Conservation (phyloP, 2,329 filamentous ascomycete genomes). For the Apiospora arundinis region DNA sequence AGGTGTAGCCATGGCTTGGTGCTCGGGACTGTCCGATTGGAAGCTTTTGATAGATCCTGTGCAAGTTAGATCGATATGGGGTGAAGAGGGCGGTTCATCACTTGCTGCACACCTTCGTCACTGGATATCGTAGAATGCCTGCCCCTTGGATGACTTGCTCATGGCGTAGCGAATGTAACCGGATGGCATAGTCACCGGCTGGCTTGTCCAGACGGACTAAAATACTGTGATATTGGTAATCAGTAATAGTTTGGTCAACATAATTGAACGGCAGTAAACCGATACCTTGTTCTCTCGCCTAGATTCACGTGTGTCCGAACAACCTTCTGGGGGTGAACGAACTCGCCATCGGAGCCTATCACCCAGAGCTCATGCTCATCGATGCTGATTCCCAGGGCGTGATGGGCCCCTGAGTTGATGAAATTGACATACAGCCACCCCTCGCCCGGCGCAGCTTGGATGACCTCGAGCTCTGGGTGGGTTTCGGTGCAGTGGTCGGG, state of each 20-base stretch:
- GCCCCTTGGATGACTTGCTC: constrained; percentile 30
- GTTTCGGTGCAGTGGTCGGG: constrained; percentile 25
- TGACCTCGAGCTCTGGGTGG: constrained; percentile 26
- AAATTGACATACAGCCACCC: constrained; percentile 31
- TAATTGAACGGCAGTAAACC: background rate
- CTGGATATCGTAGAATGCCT: constrained; percentile 27
- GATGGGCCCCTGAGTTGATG: constrained; percentile 29
- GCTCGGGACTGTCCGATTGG: constrained; percentile 16
- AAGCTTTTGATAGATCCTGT: background rate
- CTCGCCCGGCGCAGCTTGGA: constrained; percentile 24
- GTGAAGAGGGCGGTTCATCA: background rate
- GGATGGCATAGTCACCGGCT: constrained; percentile 28
- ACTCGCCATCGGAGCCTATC: constrained; percentile 29
- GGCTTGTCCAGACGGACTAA: constrained; percentile 26
- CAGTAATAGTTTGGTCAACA: background rate
- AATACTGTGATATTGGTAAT: constrained; percentile 23
- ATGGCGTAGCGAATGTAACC: constrained; percentile 27
- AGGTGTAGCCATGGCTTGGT: constrained; percentile 30
- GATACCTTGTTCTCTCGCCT: constrained; percentile 29
- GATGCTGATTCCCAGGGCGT: constrained; percentile 28
- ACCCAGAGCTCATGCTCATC: constrained; percentile 31
- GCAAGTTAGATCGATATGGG: background rate
- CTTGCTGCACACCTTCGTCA: background rate
- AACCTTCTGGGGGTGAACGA: constrained; percentile 29
- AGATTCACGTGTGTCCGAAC: constrained; percentile 29